Evolutionary conservation across 441 rosid genomes (phyloP).

Genomic region (Mallotus japonicus): DNA sequence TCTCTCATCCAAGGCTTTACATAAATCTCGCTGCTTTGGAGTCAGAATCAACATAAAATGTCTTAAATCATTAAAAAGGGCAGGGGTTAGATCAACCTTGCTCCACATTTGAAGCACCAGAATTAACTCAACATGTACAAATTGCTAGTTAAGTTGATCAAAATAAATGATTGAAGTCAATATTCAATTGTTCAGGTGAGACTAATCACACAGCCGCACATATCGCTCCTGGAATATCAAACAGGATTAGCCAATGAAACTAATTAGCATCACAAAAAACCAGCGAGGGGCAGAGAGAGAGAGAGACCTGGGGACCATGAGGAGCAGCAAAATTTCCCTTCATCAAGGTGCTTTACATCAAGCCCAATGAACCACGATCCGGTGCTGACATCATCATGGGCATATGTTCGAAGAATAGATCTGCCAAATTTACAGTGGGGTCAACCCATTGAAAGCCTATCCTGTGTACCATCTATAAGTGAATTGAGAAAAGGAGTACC

Average conservation of each 20-base stretch:
- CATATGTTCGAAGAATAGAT: slow-evolving; percentile 69
- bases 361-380: slow-evolving; percentile 99
- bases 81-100: not conserved
- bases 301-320: slow-evolving; percentile 78
- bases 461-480: not conserved
- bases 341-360: slow-evolving; percentile 72
- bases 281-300: not conserved
- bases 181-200: not conserved
- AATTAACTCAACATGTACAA: not conserved
- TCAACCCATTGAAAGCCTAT: not conserved
- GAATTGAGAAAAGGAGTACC: slow-evolving; percentile 38
- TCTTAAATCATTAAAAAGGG: not conserved
- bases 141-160: not conserved
- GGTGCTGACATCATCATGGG: slow-evolving; percentile 78
- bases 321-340: slow-evolving; percentile 84
- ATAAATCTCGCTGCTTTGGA: not conserved
- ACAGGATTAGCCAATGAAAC: not conserved
- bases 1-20: not conserved
- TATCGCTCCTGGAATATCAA: slow-evolving; percentile 33
- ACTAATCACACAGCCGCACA: slow-evolving; percentile 40
- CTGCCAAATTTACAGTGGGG: slow-evolving; percentile 22
- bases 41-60: not conserved
- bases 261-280: not conserved
- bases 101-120: slow-evolving; percentile 1
- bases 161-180: not conserved